A percentile compares a stretch with the other conserved stretches of the same genome.
These are phyloP conservation scores for Aspergillus hancockii DNA, from an alignment of 495 filamentous ascomycete species.

Conservation along the genomic window DNA sequence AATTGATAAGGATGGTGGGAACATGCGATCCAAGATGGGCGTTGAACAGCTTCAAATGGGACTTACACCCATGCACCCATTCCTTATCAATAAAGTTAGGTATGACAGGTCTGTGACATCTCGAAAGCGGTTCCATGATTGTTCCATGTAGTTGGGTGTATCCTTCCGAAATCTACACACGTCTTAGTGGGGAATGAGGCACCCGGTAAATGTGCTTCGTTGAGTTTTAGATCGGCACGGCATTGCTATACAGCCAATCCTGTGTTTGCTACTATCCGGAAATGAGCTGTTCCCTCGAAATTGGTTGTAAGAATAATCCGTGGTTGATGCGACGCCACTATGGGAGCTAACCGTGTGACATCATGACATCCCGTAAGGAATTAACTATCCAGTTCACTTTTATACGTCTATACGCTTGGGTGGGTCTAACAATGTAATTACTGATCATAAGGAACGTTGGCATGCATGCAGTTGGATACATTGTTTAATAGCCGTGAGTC, in stretches of 20 bases:
- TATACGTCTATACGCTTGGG: not conserved
- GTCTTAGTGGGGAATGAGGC: no score
- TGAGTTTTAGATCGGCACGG: not conserved
- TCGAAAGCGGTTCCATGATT: no score
- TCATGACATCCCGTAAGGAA: not conserved
- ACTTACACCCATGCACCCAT: not conserved
- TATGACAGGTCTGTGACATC: no score
- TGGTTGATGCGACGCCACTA: not conserved
- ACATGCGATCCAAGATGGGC: not conserved
- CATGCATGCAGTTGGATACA: not conserved
- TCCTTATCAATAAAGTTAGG: not conserved
- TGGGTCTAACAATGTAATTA: not conserved
- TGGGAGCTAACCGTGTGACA: not conserved
- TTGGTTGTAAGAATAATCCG: not conserved
- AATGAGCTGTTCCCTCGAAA: not conserved
- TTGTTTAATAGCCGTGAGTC: not conserved
- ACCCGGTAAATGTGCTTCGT: no score
- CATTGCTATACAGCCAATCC: not conserved
- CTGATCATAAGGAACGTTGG: not conserved
- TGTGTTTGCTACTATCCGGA: not conserved
- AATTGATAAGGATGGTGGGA: not conserved
- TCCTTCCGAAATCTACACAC: no score
- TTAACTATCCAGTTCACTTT: no score
- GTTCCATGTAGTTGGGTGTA: no score
- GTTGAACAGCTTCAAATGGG: not conserved